Conservation (phyloP, 768 basidiomycete genomes). For the Solioccasus polychromus region DNA sequence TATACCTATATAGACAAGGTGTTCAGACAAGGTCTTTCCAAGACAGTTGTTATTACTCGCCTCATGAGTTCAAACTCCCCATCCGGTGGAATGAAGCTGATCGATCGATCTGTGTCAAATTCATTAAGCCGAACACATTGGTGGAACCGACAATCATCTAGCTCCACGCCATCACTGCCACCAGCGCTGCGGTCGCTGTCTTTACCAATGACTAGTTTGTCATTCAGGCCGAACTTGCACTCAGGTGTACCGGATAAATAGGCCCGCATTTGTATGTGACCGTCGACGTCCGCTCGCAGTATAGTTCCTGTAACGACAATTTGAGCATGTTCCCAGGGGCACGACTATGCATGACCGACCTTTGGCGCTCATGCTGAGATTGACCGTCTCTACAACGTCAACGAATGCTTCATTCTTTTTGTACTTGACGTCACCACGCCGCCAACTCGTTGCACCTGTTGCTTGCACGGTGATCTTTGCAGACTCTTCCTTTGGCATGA, state of each 20-base stretch:
- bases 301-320: constrained; percentile 60
- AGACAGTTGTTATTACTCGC: constrained; percentile 39
- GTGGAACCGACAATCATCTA: constrained; percentile 98
- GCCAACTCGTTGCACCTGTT: constrained; percentile 95
- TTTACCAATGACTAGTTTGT: constrained; percentile 97
- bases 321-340: not conserved
- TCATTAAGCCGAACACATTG: constrained; percentile 95
- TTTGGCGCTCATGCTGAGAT: constrained; percentile 96
- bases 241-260: constrained; percentile 97
- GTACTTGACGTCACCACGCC: constrained; percentile 94
- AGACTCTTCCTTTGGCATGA: constrained; percentile 75
- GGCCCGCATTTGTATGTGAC: constrained; percentile 96
- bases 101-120: constrained; percentile 90
- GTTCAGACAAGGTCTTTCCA: constrained; percentile 2
- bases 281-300: constrained; percentile 95
- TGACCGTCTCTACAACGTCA: constrained; percentile 97
- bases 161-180: constrained; percentile 74
- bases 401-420: constrained; percentile 99
- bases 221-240: constrained; percentile 98
- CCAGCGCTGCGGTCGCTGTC: constrained; percentile 52
- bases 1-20: constrained; percentile 59
- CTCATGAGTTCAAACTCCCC: constrained; percentile 99
- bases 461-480: constrained; percentile 97
- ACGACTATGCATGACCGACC: constrained; percentile 36
- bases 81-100: constrained; percentile 97